Conservation (phyloP, 2,329 filamentous ascomycete genomes). For the Cladosporium sp. region DNA sequence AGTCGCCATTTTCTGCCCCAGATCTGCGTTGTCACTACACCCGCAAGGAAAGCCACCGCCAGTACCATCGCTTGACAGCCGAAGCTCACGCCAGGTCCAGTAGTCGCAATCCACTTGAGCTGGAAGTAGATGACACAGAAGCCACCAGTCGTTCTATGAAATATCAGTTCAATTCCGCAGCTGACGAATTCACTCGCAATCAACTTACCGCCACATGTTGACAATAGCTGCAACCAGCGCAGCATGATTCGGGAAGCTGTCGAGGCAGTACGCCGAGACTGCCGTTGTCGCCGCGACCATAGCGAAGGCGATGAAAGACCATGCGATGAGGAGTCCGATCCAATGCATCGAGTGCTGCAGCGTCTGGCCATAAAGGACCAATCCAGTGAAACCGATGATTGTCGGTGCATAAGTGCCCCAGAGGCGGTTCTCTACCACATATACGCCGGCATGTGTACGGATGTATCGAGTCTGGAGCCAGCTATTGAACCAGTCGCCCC, state of each 20-base stretch:
- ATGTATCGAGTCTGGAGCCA: conserved; percentile 39
- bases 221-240: conserved; percentile 39
- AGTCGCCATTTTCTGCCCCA: conserved; percentile 34
- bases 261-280: conserved; percentile 41
- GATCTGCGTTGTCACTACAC: conserved; percentile 35
- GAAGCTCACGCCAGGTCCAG: conserved; percentile 38
- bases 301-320: conserved; percentile 27
- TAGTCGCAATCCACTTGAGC: conserved; percentile 37
- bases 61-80: conserved; percentile 37
- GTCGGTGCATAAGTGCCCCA: conserved; percentile 38
- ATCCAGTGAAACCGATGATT: conserved; percentile 37
- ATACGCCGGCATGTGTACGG: conserved; percentile 34
- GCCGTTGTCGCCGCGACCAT: conserved; percentile 34
- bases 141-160: conserved; percentile 28
- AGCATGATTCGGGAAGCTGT: conserved; percentile 38
- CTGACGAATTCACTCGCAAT: background rate
- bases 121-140: conserved; percentile 43
- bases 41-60: conserved; percentile 35
- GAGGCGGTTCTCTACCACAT: conserved; percentile 38
- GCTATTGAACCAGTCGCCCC: conserved; percentile 44
- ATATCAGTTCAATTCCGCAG: background rate
- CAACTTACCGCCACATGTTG: conserved; percentile 36
- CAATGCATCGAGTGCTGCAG: conserved; percentile 39
- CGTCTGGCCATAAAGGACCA: conserved; percentile 40
- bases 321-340: conserved; percentile 39